Conservation (phyloP, 139 green algal genomes). For the Nannochloris sp. region DNA sequence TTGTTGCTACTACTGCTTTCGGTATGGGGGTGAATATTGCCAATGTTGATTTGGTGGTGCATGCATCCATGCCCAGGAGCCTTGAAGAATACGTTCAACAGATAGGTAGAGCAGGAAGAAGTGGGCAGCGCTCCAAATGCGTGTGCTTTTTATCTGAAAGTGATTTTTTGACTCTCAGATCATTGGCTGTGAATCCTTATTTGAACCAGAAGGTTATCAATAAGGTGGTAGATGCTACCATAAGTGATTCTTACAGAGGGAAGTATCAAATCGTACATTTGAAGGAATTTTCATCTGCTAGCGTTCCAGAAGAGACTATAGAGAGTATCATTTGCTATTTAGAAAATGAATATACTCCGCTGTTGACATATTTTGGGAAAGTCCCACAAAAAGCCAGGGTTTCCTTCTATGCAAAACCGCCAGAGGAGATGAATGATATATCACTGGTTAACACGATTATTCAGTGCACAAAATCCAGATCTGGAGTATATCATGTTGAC, state of each 20-base stretch:
- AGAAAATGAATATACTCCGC: constrained; percentile 19
- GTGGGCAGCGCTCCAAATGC: constrained; percentile 48
- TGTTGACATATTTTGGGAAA: constrained; percentile 20
- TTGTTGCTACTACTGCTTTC: constrained; percentile 71
- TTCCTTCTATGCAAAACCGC: constrained; percentile 29
- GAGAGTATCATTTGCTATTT: constrained; percentile 69
- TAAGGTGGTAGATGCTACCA: constrained; percentile 40
- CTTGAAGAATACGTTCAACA: constrained; percentile 89
- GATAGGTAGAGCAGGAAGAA: constrained; percentile 57
- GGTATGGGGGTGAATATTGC: constrained; percentile 64
- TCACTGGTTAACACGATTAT: constrained; percentile 19
- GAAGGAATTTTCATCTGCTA: constrained; percentile 40
- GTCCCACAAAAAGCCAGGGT: constrained; percentile 17
- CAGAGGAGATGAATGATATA: constrained; percentile 19
- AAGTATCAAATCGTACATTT: constrained; percentile 10
- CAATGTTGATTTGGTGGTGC: constrained; percentile 58
- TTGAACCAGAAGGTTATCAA: constrained; percentile 29
- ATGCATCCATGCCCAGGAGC: constrained; percentile 61
- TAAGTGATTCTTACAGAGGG: constrained; percentile 7
- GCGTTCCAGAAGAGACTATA: constrained; percentile 60
- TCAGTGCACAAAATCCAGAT: constrained; percentile 12
- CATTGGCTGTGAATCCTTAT: constrained; percentile 32
- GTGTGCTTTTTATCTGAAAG: constrained; percentile 50
- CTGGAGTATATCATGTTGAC: constrained; percentile 20
- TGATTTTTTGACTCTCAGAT: constrained; percentile 52